Evolutionary conservation across 2,329 filamentous ascomycete species (phyloP).

Genomic region (Pyricularia pennisetigena): DNA sequence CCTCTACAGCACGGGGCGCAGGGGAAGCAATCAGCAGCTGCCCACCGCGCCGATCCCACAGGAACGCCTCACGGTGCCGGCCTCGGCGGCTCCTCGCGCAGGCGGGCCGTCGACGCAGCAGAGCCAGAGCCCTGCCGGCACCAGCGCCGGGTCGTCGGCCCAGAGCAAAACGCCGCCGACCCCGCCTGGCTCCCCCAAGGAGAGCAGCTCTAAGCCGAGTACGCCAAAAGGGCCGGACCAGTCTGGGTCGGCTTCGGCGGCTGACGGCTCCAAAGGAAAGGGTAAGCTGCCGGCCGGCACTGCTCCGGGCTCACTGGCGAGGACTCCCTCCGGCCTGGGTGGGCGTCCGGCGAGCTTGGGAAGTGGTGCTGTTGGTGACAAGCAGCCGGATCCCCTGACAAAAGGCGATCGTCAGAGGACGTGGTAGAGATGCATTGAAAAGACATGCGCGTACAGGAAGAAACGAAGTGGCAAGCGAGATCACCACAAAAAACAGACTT

Average conservation of each 20-base stretch:
- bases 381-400: not conserved
- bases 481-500: too few species aligned
- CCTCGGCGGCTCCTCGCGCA: not conserved
- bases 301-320: not conserved
- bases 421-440: not conserved
- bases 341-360: not conserved
- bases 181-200: not conserved
- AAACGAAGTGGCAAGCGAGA: not conserved
- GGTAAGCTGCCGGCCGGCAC: not conserved
- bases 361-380: not conserved
- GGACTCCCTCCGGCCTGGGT: not conserved
- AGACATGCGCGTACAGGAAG: too few species aligned
- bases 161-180: not conserved
- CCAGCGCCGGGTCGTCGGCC: too few species aligned
- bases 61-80: not conserved
- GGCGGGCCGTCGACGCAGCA: not conserved
- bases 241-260: too few species aligned
- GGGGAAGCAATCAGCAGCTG: not conserved
- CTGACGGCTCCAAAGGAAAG: not conserved
- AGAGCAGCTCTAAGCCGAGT: not conserved
- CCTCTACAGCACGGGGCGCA: not conserved
- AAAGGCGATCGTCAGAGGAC: not conserved
- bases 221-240: not conserved
- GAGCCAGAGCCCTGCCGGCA: not conserved
- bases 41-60: not conserved